Base-by-base conservation (phyloP, 345 rosid species). In the Cardamine resedifolia region DNA sequence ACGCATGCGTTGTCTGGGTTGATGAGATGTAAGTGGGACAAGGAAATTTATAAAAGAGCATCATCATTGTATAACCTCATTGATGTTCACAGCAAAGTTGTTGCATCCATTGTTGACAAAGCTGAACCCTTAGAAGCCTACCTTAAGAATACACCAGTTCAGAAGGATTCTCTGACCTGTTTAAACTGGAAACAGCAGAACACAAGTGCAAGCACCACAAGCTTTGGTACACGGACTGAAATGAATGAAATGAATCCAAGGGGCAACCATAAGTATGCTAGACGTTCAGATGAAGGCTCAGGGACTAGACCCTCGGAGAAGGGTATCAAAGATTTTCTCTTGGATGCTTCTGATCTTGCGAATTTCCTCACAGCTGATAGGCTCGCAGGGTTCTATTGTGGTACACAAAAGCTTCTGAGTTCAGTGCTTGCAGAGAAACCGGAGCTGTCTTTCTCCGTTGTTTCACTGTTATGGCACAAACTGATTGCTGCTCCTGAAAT, bases 321-420 rank as follows among this genome's bases (percentile, higher is more conserved):
- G 80, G 79, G 84, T 50, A 73, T 94, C 70, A 81, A 81, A 43
- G 82, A 82, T 77, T 84, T 89, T 55, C 91, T 87, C 20, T 51
- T 84, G 63, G 96, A 91, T 72, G 98, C 98, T 74, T 91, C 98
- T 27, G 97, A 94, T 91, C 83, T 91, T 77, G 97, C 98, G 61
- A 91, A 94, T 80, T 88, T 87, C 88, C 89, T 94, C 71, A 94
- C 97, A 23, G 85, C 78, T 84, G 96, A 94, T 65, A 85, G 98
- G 78, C 96, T 87, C 48, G 77, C 89, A 52, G 98, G 98, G 71
- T 86, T 91, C 76, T 88, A 81, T 71, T 87, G 92, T 83, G 85
- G 92, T 33, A 90, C 92, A 15, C 88, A 86, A 79, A 87, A 89
- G 75, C 91, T 91, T 76, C 56, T 94, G 43, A 85, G 91, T 82